These are phyloP conservation scores for Clavispora phyllophila DNA, from an alignment of 805 yeast genomes.

Conservation along the genomic window DNA sequence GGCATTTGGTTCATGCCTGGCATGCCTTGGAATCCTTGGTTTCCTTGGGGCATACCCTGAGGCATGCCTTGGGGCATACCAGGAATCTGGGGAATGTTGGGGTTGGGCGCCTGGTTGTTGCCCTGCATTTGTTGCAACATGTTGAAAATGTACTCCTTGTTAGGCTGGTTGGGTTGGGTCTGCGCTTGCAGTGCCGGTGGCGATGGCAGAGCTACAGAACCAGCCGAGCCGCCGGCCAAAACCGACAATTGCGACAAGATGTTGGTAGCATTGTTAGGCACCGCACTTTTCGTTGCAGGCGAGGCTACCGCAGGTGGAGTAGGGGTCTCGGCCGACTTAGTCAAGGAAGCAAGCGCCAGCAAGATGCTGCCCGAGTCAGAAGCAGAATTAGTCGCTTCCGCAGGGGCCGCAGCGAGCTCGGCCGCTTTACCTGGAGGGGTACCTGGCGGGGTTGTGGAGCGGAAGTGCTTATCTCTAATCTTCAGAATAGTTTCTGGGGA, in stretches of 20 bases:
- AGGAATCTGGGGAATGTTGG: conserved; percentile 10
- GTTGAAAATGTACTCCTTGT: conserved; percentile 41
- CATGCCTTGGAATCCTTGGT: conserved; percentile 30
- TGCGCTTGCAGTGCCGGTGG: conserved; percentile 8
- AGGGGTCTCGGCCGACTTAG: conserved; percentile 35
- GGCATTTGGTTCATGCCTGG: conserved; percentile 14
- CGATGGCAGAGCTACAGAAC: conserved; percentile 4
- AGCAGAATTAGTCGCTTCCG: conserved; percentile 16
- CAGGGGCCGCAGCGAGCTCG: conserved; percentile 3
- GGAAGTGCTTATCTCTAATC: conserved; percentile 56
- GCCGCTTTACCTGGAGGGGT: conserved; percentile 38
- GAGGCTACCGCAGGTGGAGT: conserved; percentile 25
- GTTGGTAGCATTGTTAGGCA: conserved; percentile 27
- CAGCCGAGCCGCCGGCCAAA: conserved; percentile 20
- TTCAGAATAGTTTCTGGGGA: conserved; percentile 47
- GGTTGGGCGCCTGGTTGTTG: conserved; percentile 1
- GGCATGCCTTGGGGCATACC: neutral
- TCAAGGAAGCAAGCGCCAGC: conserved; percentile 65
- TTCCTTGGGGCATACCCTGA: neutral
- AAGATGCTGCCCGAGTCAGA: conserved; percentile 58
- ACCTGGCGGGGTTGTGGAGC: conserved; percentile 66
- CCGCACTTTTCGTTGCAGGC: conserved; percentile 17
- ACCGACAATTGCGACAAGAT: conserved; percentile 42
- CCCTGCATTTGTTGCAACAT: conserved; percentile 50
- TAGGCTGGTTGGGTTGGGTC: conserved; percentile 13